Evolutionary conservation across 192 early-diverging fungal species (phyloP).

Genomic region (Geosiphon pyriformis): DNA sequence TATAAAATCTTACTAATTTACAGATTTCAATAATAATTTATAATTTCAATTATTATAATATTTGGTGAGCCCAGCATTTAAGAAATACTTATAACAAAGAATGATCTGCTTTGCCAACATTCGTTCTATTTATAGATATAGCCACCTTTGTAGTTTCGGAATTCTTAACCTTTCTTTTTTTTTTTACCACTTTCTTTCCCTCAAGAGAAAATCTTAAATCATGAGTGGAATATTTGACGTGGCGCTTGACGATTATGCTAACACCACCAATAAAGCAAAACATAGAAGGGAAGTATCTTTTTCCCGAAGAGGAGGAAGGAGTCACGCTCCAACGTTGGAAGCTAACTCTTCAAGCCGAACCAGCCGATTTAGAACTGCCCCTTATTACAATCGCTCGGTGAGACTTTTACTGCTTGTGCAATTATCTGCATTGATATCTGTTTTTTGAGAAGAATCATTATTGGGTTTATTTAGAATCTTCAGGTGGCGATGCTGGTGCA

Average conservation of each 20-base stretch:
- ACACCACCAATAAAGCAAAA: background rate
- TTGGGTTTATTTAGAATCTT: background rate
- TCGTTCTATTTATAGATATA: too few relatives aligned
- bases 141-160: too few relatives aligned
- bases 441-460: background rate
- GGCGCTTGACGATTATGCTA: constrained; percentile 20
- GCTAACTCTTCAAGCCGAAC: background rate
- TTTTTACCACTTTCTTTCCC: too few relatives aligned
- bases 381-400: constrained; percentile 21
- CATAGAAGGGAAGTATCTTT: background rate
- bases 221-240: constrained; percentile 16
- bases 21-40: too few relatives aligned
- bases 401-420: background rate
- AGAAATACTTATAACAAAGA: too few relatives aligned
- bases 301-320: constrained; percentile 6
- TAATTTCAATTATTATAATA: too few relatives aligned
- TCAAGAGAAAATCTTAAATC: too few relatives aligned
- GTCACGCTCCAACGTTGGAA: background rate
- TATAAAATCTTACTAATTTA: too few relatives aligned
- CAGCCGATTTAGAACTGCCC: constrained; percentile 11
- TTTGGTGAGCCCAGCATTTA: too few relatives aligned
- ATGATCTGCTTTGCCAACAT: too few relatives aligned
- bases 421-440: background rate
- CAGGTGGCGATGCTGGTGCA: background rate
- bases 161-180: too few relatives aligned